Conservation (phyloP, 257 asterid species). For the Nicotiana knightiana region DNA sequence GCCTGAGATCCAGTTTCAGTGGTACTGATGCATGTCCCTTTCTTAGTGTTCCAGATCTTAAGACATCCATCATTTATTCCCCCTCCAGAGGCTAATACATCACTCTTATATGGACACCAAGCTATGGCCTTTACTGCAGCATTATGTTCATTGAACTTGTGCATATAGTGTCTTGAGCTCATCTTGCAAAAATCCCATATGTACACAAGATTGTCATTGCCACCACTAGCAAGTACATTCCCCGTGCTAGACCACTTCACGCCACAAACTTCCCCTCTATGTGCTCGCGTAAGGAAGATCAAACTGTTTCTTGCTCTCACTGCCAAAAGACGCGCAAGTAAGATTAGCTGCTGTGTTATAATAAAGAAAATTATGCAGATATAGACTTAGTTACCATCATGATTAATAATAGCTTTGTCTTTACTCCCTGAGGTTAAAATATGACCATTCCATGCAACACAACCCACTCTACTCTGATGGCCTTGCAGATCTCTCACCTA, state of each 20-base stretch:
- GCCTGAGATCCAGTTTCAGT: constrained; percentile 59
- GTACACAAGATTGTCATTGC: constrained; percentile 50
- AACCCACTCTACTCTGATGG: constrained; percentile 47
- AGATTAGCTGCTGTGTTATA: background rate
- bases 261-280: constrained; percentile 50
- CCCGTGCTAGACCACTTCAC: constrained; percentile 70
- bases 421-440: constrained; percentile 61
- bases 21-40: constrained; percentile 52
- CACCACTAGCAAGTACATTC: constrained; percentile 61
- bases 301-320: constrained; percentile 58
- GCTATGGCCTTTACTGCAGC: constrained; percentile 87
- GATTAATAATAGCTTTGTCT: constrained; percentile 51
- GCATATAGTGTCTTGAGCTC: constrained; percentile 36
- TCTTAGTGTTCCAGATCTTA: constrained; percentile 63
- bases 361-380: background rate
- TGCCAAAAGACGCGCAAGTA: constrained; percentile 12
- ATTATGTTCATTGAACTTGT: constrained; percentile 37
- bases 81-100: constrained; percentile 78
- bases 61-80: constrained; percentile 50
- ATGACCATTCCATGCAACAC: constrained; percentile 59
- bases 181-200: constrained; percentile 61
- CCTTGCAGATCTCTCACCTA: constrained; percentile 55
- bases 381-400: constrained; percentile 48
- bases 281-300: constrained; percentile 29
- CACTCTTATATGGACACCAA: constrained; percentile 65